A percentile compares a stretch with the other conserved stretches of the same genome.
Conservation (phyloP, 208 protist genomes). For the Trypanosoma cruzi region DNA sequence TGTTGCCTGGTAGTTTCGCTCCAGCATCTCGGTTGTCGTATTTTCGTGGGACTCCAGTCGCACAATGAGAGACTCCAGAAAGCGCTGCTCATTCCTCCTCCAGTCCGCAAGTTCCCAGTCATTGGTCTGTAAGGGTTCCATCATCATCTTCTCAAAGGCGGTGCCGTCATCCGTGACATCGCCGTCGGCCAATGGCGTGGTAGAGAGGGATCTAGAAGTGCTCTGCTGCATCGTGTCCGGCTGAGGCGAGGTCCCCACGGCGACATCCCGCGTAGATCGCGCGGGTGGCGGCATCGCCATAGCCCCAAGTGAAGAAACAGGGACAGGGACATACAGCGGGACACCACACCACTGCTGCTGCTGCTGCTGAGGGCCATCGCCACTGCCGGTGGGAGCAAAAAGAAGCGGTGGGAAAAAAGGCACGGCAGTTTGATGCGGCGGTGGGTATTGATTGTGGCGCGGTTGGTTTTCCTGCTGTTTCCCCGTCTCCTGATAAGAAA, state of each 20-base stretch:
- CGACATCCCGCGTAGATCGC: not conserved
- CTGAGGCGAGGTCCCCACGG: conserved; percentile 10
- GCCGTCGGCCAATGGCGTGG: no score
- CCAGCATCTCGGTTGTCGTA: conserved; percentile 44
- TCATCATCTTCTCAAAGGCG: conserved; percentile 17
- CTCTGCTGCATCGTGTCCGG: not conserved
- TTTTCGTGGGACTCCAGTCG: conserved; percentile 58
- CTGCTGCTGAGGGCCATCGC: not conserved
- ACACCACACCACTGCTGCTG: conserved; percentile 31
- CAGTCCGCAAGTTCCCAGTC: conserved; percentile 29
- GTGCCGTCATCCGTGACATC: not conserved
- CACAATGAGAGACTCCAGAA: conserved; percentile 42
- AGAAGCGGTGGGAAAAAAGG: conserved; percentile 2
- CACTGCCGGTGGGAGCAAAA: not conserved
- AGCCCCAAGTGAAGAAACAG: conserved; percentile 5
- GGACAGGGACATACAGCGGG: conserved; percentile 24
- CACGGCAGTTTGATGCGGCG: not conserved
- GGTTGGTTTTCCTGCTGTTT: not conserved
- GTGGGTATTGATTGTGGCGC: not conserved
- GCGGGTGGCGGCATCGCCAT: not conserved
- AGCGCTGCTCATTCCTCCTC: conserved; percentile 34
- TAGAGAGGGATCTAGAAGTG: no score
- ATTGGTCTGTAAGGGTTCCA: conserved; percentile 2
- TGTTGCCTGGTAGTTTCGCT: conserved; percentile 57
- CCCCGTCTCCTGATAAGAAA: not conserved